Conservation (phyloP, 108 stramenopile genomes). For the Hondaea fermentalgiana region DNA sequence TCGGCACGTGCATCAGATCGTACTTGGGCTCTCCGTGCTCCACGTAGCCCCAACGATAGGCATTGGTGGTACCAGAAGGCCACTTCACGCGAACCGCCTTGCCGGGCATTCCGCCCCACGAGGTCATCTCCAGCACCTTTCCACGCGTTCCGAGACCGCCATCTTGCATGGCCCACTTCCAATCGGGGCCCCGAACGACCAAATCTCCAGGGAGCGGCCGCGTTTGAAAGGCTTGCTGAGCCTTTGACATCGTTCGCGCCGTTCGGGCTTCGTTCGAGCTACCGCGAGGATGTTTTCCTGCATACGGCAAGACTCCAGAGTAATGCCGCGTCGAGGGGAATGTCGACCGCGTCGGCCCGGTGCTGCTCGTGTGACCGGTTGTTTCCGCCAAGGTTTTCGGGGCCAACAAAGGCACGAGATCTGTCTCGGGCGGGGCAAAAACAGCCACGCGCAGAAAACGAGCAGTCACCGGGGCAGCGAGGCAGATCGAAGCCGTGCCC, state of each 20-base stretch:
- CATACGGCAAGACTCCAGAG: not conserved
- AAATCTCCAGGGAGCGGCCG: not conserved
- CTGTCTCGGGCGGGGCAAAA: not conserved
- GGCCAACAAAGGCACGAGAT: not conserved
- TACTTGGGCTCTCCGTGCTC: not conserved
- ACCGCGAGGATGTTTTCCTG: not conserved
- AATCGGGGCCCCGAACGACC: not conserved
- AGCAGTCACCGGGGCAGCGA: not conserved
- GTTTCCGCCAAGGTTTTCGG: not conserved
- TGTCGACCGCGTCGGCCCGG: not conserved
- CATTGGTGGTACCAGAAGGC: not conserved
- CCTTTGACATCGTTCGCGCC: not conserved
- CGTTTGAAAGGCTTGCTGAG: not conserved
- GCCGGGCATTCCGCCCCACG: not conserved
- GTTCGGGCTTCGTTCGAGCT: not conserved
- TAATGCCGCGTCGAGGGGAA: no score
- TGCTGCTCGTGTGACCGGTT: not conserved
- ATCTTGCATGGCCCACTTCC: not conserved
- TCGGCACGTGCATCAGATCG: not conserved
- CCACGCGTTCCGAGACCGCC: constrained; percentile 7
- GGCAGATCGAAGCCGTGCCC: not conserved
- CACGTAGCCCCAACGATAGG: constrained; percentile 2
- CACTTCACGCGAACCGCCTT: constrained; percentile 12
- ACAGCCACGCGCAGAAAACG: not conserved
- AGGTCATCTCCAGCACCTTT: not conserved